Evolutionary conservation across 208 protist genomes (phyloP), one percentile per base, ranked within the genome.

Genomic region (Acanthamoeba lenticulata): DNA sequence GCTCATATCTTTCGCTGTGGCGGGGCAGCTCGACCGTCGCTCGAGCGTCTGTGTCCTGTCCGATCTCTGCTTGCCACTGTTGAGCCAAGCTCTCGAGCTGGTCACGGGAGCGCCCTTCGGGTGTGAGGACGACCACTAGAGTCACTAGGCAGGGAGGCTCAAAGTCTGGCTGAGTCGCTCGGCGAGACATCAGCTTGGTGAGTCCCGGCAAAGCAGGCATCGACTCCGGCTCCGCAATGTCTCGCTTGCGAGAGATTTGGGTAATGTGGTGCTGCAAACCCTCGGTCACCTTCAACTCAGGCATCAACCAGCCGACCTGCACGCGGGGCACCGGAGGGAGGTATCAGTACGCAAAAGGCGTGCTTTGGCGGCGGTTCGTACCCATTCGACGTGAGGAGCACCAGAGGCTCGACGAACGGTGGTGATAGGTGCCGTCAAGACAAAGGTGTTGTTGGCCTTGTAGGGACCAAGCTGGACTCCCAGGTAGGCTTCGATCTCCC

Each of bases 391-490:
- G 27, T 67, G 52, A 3, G 83, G 83, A 45, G 83, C 83, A 11
- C 21, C 24, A 13, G 0, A 11, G 19, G 55, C 55, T 24, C 42
- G 83, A 15, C 19, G n/a, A 24, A 90, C 17, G 17, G 83, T 67
- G 32, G 17, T 47, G 0, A 36, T 62, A 17, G 83, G 47, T 24
- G 83, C 83, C 6, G 49, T 29, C 47, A 90, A 32, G 7, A 65
- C 36, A 47, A 42, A 90, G 11, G 83, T 90, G 38, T 90, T 65
- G 83, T 90, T 15, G 47, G 83, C 83, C 17, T 90, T 57, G 83
- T 90, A 90, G 27, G 9, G 11, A 1, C 47, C 49, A 0, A 90
- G 52, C 0, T 15, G n/a, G 19, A 34, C 19, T 2, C 83, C 52
- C 47, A 67, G 19, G 45, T 90, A 67, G 83, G n/a, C 40, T 47